phyloP scores from a whole-genome alignment of 805 yeast genomes.

The Metschnikowia sp. region DNA sequence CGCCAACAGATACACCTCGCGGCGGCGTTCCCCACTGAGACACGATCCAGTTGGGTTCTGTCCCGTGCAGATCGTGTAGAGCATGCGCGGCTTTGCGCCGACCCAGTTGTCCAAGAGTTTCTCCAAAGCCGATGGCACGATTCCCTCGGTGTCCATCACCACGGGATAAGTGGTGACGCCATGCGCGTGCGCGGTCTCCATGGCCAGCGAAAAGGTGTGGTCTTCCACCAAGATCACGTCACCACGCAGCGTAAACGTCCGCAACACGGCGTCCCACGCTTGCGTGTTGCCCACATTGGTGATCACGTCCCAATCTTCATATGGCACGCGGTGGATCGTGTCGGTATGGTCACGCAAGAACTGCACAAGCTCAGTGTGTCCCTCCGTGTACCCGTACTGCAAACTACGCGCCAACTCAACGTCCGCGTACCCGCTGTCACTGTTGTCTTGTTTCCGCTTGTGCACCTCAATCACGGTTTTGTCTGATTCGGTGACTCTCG shows the following conservation, averaged over 20 bases:
- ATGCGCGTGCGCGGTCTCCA: conserved; percentile 74
- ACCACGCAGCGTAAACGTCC: conserved; percentile 74
- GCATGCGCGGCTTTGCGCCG: conserved; percentile 72
- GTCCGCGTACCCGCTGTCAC: conserved; percentile 31
- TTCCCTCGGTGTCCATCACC: conserved; percentile 75
- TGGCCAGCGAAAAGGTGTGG: conserved; percentile 76
- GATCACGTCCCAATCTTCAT: conserved; percentile 65
- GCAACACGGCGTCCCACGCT: conserved; percentile 77
- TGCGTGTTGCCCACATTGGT: conserved; percentile 86
- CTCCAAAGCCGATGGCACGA: conserved; percentile 69
- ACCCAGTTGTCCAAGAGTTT: conserved; percentile 66
- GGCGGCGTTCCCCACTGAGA: conserved; percentile 72
- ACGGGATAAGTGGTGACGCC: conserved; percentile 70
- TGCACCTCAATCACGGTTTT: conserved; percentile 42
- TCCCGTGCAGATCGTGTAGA: conserved; percentile 93
- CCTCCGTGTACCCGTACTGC: conserved; percentile 87
- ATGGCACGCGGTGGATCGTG: conserved; percentile 43
- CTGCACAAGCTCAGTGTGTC: conserved; percentile 64
- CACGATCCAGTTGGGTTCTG: conserved; percentile 98
- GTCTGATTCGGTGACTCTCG: conserved; percentile 45
- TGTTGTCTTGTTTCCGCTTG: conserved; percentile 27
- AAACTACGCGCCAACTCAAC: conserved; percentile 80
- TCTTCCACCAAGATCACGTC: conserved; percentile 84
- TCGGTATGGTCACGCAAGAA: conserved; percentile 78
- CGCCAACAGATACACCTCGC: conserved; percentile 70